Evolutionary conservation across 2,329 filamentous ascomycete genomes (phyloP), one percentile per base, ranked within the genome.

Genomic region (Cladophialophora exuberans): DNA sequence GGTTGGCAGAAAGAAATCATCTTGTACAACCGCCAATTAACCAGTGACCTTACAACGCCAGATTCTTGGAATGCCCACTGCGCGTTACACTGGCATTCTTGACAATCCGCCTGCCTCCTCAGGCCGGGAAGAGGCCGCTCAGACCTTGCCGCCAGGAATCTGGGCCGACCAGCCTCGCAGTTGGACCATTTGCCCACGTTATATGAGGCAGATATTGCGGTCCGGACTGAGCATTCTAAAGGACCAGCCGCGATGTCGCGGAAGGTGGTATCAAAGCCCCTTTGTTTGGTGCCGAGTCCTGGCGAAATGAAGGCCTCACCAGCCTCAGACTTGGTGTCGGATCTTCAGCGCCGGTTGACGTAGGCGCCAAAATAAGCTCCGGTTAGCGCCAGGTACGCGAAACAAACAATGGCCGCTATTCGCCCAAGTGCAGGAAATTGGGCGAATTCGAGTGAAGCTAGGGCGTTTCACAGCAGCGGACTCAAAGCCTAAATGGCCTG

Each of bases 301-400:
- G 35, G 9, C 57, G 53, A 60, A 47, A 60, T 54, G 53, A 60
- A 46, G 38, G 35, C 46, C 25, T 13, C 35, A 42, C n/a, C n/a
- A n/a, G n/a, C n/a, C n/a, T n/a, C n/a, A n/a, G n/a, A 46, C 20
- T 39, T 44, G 49, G 36, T 38, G 42, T 33, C n/a, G 31, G 56
- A 46, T 56, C 56, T 31, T 47, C 45, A 15, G 30, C 52, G 58
- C 52, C 51, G 47, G 28, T 56, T 61, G 55, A 61, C 58, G 58
- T 61, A 46, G 54, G 48, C 51, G 47, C 39, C n/a, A 44, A 55
- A 35, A 41, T 61, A 57, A 61, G 58, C 41, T 58, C 44, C 7
- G 43, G 35, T 54, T 52, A 48, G 55, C 52, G 58, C 52, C 58
- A 61, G 58, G 58, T 61, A 61, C 58, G 51, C 58, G 58, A 56